Percentiles rank a stretch among this genome's conserved stretches.
phyloP scores from a whole-genome alignment of 352 stramenopile species.

The Phytophthora sp. region DNA sequence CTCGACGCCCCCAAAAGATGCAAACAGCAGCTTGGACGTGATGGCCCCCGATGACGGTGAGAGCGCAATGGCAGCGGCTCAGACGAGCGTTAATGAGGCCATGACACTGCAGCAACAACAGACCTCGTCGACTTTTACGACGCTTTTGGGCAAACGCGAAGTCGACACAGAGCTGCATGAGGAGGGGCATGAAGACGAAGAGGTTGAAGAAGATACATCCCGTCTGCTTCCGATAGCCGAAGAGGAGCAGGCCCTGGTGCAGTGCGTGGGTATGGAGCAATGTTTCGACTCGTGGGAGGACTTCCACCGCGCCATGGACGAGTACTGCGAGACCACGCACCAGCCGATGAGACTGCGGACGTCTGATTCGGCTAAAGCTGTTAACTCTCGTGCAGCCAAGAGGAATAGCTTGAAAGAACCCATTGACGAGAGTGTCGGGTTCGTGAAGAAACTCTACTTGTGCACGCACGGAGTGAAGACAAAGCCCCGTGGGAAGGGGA shows the following conservation, averaged over 20 bases:
- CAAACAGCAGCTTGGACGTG: slow-evolving; percentile 11
- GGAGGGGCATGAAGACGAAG: slow-evolving; percentile 53
- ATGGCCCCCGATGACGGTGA: slow-evolving; percentile 1
- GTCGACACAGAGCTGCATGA: slow-evolving; percentile 65
- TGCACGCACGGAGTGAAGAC: slow-evolving; percentile 87
- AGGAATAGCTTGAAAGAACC: slow-evolving; percentile 84
- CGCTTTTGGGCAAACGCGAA: slow-evolving; percentile 67
- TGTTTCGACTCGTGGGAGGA: slow-evolving; percentile 86
- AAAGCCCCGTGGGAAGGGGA: slow-evolving; percentile 83
- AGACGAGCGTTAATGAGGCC: slow-evolving; percentile 14
- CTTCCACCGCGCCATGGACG: slow-evolving; percentile 83
- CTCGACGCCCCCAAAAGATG: slow-evolving; percentile 25
- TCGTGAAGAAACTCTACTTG: slow-evolving; percentile 87
- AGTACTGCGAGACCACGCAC: slow-evolving; percentile 74
- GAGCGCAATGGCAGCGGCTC: neutral
- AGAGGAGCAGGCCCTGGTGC: slow-evolving; percentile 66
- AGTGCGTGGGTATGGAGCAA: slow-evolving; percentile 75
- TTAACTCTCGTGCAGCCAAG: slow-evolving; percentile 81
- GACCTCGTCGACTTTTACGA: slow-evolving; percentile 48
- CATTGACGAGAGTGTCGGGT: slow-evolving; percentile 86
- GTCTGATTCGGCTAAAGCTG: slow-evolving; percentile 80
- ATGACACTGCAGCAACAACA: slow-evolving; percentile 34
- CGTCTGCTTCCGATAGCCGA: slow-evolving; percentile 61
- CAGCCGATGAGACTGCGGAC: slow-evolving; percentile 84
- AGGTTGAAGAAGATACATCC: slow-evolving; percentile 55